Conservation (phyloP, 768 basidiomycete species). For the Hortiboletus flavorubellus region DNA sequence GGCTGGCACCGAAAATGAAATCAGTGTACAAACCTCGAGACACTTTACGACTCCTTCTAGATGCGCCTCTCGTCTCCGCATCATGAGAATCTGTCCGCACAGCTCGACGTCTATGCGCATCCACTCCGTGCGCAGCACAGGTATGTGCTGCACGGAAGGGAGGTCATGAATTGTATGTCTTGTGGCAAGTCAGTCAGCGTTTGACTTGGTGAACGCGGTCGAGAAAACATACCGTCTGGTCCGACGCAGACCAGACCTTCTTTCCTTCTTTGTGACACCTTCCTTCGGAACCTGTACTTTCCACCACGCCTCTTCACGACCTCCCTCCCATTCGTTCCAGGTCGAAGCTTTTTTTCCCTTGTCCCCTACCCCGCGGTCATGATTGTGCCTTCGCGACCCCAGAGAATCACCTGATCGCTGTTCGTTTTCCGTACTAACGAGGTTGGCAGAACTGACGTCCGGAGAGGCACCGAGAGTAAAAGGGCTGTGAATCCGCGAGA, state of each 20-base stretch:
- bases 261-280: not conserved
- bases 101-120: conserved; percentile 81
- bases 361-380: conserved; percentile 1
- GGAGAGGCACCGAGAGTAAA: conserved; percentile 30
- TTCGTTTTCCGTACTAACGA: conserved; percentile 16
- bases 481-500: conserved; percentile 21
- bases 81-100: conserved; percentile 68
- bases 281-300: conserved; percentile 17
- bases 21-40: conserved; percentile 42
- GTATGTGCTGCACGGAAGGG: conserved; percentile 43
- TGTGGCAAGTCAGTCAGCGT: conserved; percentile 25
- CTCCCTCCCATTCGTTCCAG: conserved; percentile 40
- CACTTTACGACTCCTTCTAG: conserved; percentile 60
- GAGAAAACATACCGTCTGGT: conserved; percentile 18
- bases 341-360: conserved; percentile 42
- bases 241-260: conserved; percentile 23
- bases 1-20: conserved; percentile 6
- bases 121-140: conserved; percentile 52
- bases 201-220: not conserved
- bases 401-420: conserved; percentile 8
- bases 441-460: conserved; percentile 27
- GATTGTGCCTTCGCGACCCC: not conserved
- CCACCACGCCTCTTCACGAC: conserved; percentile 19
- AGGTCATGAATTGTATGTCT: conserved; percentile 69
- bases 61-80: conserved; percentile 66